Conservation (phyloP, 2,329 filamentous ascomycete genomes). For the Pseudogymnoascus sp. region DNA sequence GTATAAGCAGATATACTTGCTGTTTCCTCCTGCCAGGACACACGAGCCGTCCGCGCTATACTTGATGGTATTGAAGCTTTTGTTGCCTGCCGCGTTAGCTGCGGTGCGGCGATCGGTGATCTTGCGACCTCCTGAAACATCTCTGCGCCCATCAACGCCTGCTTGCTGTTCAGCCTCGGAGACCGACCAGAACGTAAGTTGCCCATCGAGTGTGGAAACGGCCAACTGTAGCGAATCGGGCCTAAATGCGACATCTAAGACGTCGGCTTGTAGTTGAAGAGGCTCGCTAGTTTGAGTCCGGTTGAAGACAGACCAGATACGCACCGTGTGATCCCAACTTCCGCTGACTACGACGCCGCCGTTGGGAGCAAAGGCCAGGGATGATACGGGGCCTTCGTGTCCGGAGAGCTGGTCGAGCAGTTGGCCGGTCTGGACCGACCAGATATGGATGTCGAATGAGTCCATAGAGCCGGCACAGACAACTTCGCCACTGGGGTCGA, state of each 20-base stretch:
- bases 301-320: constrained; percentile 93
- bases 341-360: constrained; percentile 80
- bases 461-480: constrained; percentile 92
- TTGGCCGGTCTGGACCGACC: constrained; percentile 97
- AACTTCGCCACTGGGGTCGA: constrained; percentile 95
- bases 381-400: constrained; percentile 88
- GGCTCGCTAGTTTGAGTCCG: constrained; percentile 93
- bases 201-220: constrained; percentile 86
- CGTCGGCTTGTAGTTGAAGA: constrained; percentile 83
- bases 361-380: constrained; percentile 81
- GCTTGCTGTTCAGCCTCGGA: constrained; percentile 80
- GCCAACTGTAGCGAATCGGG: constrained; percentile 89
- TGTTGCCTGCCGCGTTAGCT: constrained; percentile 83
- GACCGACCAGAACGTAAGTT: constrained; percentile 91
- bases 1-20: constrained; percentile 97
- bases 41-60: constrained; percentile 93
- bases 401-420: constrained; percentile 84
- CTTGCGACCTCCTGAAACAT: constrained; percentile 88
- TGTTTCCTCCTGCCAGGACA: constrained; percentile 84
- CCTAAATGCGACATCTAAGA: constrained; percentile 77
- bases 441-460: constrained; percentile 95
- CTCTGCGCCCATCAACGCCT: constrained; percentile 81
- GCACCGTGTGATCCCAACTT: constrained; percentile 92
- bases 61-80: constrained; percentile 78
- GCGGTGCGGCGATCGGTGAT: constrained; percentile 82